Evolutionary conservation across 345 rosid species (phyloP).

Genomic region (Syzygium oleosum): DNA sequence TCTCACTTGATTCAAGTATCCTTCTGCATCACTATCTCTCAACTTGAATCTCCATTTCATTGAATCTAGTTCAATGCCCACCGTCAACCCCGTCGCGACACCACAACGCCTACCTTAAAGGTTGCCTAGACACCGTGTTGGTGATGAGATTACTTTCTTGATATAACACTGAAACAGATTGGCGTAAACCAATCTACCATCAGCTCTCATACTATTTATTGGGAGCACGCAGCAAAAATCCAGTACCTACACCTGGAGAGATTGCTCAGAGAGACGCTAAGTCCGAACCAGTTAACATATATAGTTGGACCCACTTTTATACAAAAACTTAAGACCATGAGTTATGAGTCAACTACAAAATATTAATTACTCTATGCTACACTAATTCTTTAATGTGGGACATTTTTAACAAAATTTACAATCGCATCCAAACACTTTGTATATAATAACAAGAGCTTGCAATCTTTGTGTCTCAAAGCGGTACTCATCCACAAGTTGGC

Average conservation of each 20-base stretch:
- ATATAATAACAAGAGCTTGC: not conserved
- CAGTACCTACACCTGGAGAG: fast-evolving
- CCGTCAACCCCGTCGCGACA: too few relatives aligned
- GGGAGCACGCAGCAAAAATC: not conserved
- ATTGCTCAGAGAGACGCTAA: not conserved
- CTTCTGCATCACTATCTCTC: too few relatives aligned
- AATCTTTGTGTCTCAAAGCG: not conserved
- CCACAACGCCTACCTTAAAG: too few relatives aligned
- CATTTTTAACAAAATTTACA: too few relatives aligned
- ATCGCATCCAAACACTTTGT: fast-evolving
- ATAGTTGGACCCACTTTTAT: too few relatives aligned
- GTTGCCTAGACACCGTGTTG: not conserved
- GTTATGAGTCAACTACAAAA: fast-evolving
- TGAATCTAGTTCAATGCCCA: not conserved
- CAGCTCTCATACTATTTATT: too few relatives aligned
- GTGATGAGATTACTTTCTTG: fast-evolving
- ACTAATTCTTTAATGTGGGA: too few relatives aligned
- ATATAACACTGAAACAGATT: too few relatives aligned
- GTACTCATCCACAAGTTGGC: not conserved
- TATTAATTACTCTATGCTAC: too few relatives aligned
- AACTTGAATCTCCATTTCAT: not conserved
- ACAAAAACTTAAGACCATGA: too few relatives aligned
- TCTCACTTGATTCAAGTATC: not conserved
- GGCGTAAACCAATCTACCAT: not conserved
- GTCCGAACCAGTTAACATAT: fast-evolving